Percentiles rank a stretch among this genome's conserved stretches.
phyloP scores from a whole-genome alignment of 108 stramenopile genomes.

The Nannochloropsis granulata region DNA sequence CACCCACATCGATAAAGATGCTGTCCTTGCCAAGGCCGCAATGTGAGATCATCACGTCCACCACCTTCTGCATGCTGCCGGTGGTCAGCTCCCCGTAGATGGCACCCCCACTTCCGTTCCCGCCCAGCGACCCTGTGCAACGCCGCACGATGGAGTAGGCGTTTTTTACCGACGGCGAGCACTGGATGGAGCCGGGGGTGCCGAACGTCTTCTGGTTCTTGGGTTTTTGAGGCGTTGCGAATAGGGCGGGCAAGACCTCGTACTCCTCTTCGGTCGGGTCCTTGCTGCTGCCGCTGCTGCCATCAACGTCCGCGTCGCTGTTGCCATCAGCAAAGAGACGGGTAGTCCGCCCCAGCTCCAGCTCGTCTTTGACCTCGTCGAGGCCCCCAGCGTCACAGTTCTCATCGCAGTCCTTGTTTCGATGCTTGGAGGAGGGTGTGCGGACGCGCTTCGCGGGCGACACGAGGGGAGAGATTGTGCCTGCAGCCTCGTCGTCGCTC shows the following conservation, averaged over 20 bases:
- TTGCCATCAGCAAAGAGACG: not conserved
- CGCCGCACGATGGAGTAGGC: not conserved
- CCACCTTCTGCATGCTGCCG: slow-evolving; percentile 53
- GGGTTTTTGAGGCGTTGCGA: not conserved
- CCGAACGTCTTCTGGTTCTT: not conserved
- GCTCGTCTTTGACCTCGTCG: not conserved
- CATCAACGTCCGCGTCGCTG: not conserved
- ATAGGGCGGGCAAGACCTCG: not conserved
- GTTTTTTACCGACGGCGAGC: not conserved
- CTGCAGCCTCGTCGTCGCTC: not conserved
- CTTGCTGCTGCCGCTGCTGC: not conserved
- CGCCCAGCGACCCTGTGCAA: slow-evolving; percentile 66
- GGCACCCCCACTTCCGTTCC: slow-evolving; percentile 63
- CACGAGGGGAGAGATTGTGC: not conserved
- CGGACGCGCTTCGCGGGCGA: not conserved
- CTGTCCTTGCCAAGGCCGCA: slow-evolving; percentile 50
- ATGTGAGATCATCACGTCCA: slow-evolving; percentile 43
- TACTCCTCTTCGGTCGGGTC: not conserved
- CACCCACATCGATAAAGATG: slow-evolving; percentile 90
- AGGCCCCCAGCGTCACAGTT: no score
- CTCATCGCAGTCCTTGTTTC: not conserved
- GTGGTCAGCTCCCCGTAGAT: slow-evolving; percentile 87
- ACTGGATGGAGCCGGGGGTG: not conserved
- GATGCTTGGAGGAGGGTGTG: not conserved
- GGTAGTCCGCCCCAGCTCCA: not conserved